Percentiles rank a stretch among this genome's conserved stretches.
Conservation (phyloP, 2,329 filamentous ascomycete genomes). For the Scedosporium dehoogii region DNA sequence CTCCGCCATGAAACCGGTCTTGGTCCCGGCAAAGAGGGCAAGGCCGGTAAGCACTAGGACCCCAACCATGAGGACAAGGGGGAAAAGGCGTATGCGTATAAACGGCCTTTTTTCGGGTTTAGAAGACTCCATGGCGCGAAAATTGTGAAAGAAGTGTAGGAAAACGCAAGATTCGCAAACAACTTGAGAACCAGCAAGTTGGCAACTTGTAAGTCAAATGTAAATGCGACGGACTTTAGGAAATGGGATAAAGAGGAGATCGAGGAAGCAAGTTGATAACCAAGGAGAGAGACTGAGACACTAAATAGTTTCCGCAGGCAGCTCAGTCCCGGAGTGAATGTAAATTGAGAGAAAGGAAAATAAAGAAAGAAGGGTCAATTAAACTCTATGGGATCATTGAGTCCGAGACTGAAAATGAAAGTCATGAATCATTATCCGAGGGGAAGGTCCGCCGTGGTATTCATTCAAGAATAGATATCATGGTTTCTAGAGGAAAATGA, state of each 20-base stretch:
- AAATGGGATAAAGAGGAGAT: too few relatives aligned
- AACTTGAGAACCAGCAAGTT: neutral
- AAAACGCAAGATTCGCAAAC: neutral
- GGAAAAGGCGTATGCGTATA: too few relatives aligned
- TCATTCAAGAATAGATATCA: too few relatives aligned
- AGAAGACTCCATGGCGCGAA: neutral
- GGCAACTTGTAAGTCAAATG: neutral
- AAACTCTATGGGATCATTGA: neutral
- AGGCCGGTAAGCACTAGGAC: conserved; percentile 28
- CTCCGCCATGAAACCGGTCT: conserved; percentile 32
- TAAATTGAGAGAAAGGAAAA: neutral
- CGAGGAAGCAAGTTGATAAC: too few relatives aligned
- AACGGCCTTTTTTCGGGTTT: too few relatives aligned
- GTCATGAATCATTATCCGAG: too few relatives aligned
- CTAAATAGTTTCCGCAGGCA: too few relatives aligned
- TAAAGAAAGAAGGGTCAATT: neutral
- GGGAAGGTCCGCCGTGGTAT: too few relatives aligned
- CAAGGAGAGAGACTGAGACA: neutral
- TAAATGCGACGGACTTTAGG: too few relatives aligned
- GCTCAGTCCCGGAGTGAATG: neutral
- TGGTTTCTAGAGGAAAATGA: too few relatives aligned
- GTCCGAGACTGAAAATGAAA: neutral
- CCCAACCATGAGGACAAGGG: conserved; percentile 25
- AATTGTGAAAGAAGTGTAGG: neutral
- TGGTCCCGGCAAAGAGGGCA: conserved; percentile 28